Conservation (phyloP, 768 basidiomycete species). For the Rhizopogon vesiculosus region DNA sequence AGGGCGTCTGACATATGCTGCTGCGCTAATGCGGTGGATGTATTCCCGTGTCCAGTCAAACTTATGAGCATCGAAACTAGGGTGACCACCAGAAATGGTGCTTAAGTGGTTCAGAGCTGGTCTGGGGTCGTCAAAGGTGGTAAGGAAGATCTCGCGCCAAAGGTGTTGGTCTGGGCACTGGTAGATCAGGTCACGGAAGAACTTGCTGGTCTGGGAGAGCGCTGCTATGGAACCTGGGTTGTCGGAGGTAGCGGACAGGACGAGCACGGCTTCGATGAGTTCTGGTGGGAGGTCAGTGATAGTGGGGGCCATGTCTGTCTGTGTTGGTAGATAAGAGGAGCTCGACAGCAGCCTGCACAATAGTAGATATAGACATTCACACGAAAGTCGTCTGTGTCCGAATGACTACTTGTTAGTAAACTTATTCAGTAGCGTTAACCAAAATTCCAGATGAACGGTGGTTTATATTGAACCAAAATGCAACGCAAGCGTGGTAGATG, state of each 20-base stretch:
- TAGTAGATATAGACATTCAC: background rate
- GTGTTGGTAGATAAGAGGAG: background rate
- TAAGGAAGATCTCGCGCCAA: slow-evolving; percentile 46
- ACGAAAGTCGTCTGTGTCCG: no score
- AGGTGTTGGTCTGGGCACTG: slow-evolving; percentile 30
- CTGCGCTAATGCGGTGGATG: slow-evolving; percentile 16
- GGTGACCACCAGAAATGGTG: slow-evolving; percentile 12
- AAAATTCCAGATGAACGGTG: background rate
- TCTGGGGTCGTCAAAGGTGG: slow-evolving; percentile 47
- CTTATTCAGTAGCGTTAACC: no score
- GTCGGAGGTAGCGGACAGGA: slow-evolving; percentile 13
- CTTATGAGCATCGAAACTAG: background rate
- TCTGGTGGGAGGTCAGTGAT: slow-evolving; percentile 31
- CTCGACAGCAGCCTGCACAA: background rate
- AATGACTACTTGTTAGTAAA: no score
- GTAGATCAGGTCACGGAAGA: slow-evolving; percentile 33
- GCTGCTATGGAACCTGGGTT: slow-evolving; percentile 30
- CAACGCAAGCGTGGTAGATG: background rate
- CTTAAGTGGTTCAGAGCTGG: slow-evolving; percentile 22
- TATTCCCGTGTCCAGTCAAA: slow-evolving; percentile 23
- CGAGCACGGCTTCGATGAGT: slow-evolving; percentile 35
- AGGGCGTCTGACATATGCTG: slow-evolving; percentile 10
- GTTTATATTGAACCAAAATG: background rate
- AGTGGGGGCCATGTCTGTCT: background rate
- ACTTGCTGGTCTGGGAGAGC: slow-evolving; percentile 31